Percentiles rank a stretch among this genome's conserved stretches.
phyloP scores from a whole-genome alignment of 73 alveolate species.

The Paramecium caudatum region DNA sequence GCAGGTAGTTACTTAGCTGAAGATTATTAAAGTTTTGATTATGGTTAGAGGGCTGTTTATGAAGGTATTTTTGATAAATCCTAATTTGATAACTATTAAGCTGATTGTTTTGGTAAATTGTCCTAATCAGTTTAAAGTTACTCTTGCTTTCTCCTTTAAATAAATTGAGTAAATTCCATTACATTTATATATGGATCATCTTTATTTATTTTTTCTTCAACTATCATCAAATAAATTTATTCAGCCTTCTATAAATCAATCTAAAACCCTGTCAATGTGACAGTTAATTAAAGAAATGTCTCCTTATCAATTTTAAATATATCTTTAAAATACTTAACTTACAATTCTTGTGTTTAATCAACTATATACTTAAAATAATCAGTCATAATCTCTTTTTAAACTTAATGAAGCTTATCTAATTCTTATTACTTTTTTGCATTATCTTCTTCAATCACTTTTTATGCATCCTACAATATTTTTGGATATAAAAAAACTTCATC shows the following conservation, averaged over 20 bases:
- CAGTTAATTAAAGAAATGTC: background rate
- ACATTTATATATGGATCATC: background rate
- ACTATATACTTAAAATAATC: background rate
- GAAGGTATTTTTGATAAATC: background rate
- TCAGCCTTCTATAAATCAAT: slow-evolving; percentile 17
- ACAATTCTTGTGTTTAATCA: background rate
- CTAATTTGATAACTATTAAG: background rate
- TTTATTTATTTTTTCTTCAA: background rate
- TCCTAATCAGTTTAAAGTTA: background rate
- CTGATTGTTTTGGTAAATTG: background rate
- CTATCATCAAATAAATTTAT: background rate
- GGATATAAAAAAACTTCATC: slow-evolving; percentile 15
- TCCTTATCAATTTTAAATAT: slow-evolving; percentile 53
- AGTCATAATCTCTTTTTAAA: background rate
- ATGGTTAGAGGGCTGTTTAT: background rate
- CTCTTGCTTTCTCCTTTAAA: background rate
- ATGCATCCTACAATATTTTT: slow-evolving; percentile 3
- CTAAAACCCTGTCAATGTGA: slow-evolving; percentile 19
- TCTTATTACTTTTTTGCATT: background rate
- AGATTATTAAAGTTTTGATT: background rate
- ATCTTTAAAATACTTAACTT: background rate
- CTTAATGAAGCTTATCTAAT: background rate
- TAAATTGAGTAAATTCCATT: slow-evolving; percentile 14
- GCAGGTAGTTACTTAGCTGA: background rate
- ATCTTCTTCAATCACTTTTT: background rate